These are phyloP conservation scores for Plasmodium relictum DNA, from an alignment of 169 alveolate genomes.

Conservation along the genomic window DNA sequence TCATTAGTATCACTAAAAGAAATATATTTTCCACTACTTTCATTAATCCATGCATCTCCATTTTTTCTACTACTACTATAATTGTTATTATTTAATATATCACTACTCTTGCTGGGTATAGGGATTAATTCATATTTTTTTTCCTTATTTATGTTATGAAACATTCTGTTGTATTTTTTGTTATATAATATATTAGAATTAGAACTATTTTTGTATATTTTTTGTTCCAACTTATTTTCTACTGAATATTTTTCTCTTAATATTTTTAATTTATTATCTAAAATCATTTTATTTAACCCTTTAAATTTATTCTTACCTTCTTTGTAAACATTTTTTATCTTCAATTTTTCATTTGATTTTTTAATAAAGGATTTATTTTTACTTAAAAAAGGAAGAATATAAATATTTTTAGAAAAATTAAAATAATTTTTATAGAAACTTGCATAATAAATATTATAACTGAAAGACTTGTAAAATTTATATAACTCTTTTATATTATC, in stretches of 20 bases:
- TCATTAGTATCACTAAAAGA: slow-evolving; percentile 11
- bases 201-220: neutral
- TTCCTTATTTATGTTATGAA: neutral
- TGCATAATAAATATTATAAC: slow-evolving; percentile 54
- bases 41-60: neutral
- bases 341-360: slow-evolving; percentile 42
- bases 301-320: slow-evolving; percentile 16
- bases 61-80: neutral
- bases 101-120: neutral
- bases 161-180: too few species aligned
- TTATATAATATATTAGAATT: too few species aligned
- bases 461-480: slow-evolving; percentile 33
- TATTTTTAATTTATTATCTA: slow-evolving; percentile 21
- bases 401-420: slow-evolving; percentile 28
- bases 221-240: neutral
- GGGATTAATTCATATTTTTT: neutral
- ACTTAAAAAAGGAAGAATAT: slow-evolving; percentile 29
- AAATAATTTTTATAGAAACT: slow-evolving; percentile 35
- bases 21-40: slow-evolving; percentile 1
- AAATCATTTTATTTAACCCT: neutral
- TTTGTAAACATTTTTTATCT: slow-evolving; percentile 34
- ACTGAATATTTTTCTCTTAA: neutral
- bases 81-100: neutral
- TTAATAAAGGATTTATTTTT: slow-evolving; percentile 14
- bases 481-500: slow-evolving; percentile 57